Base-by-base conservation (phyloP, 1,284 basidiomycete species). In the Trichosporon sp. region DNA sequence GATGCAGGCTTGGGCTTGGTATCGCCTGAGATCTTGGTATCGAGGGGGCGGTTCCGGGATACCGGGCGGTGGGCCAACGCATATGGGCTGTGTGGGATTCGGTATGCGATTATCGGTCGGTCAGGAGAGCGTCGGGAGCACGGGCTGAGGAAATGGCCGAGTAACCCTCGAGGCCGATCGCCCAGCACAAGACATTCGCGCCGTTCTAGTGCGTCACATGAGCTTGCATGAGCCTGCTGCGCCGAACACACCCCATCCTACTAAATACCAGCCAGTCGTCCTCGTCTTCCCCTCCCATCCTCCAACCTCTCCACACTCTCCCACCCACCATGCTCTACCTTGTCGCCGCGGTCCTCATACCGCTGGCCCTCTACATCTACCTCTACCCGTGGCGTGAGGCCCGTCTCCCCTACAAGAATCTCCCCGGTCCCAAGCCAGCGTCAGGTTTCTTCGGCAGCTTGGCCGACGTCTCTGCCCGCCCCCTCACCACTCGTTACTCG, bases 331-430 rank as follows among this genome's bases (percentile, higher is more conserved):
- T 38, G 34, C 35, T 27, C 31, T 21, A 35, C 35, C 21, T 66
- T 34, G 25, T 25, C 32, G 65, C 56, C 4, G 25, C 32, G 11
- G 25, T 44, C 25, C n/a, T 42, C 67, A 5, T 29, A 13, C 47
- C 27, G 8, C 9, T 70, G 35, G 38, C 42, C 11, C 21, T 64
- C 31, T 67, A 62, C 58, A 1, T 66, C 47, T 65, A 68, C 51
- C 64, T 68, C 13, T 73, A 65, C 66, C 68, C 68, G 1, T 15
- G 51, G 25, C 21, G 23, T 4, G 70, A 62, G 27, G 29, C 12
- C 11, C 23, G 25, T 6, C 35, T 68, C 12, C 63, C 72, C 2
- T 69, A 53, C 68, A 62, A 63, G 56, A 73, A 73, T 62, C 68
- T 73, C 0, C 68, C 51, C 4, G 71, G 71, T 2, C 71, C 71